Conservation (phyloP, 345 rosid species). For the Nephelium lappaceum region DNA sequence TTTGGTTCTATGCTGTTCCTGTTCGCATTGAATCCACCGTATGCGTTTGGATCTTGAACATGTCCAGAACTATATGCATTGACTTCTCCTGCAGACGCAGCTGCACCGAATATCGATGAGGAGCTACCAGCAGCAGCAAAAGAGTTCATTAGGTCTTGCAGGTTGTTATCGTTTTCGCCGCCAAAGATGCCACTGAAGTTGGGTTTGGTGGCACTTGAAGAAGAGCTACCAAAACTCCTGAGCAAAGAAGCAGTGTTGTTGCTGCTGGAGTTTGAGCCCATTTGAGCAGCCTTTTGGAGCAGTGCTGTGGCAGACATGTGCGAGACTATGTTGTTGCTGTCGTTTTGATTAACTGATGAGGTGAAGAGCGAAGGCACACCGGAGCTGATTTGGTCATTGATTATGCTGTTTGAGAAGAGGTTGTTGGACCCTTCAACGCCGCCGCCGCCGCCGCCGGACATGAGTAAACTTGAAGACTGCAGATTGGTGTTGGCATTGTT, state of each 20-base stretch:
- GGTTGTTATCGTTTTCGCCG: conserved; percentile 51
- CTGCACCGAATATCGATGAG: conserved; percentile 36
- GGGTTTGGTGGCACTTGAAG: conserved; percentile 26
- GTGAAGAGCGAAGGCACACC: conserved; percentile 56
- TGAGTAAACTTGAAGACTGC: conserved; percentile 39
- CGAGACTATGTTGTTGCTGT: conserved; percentile 40
- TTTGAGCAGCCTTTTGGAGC: conserved; percentile 82
- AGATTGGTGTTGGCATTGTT: conserved; percentile 36
- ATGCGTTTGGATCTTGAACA: conserved; percentile 17
- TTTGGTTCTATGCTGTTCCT: conserved; percentile 20
- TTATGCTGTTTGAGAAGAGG: conserved; percentile 45
- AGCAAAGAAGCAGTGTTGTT: conserved; percentile 52
- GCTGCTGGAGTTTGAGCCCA: conserved; percentile 64
- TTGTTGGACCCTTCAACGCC: conserved; percentile 34
- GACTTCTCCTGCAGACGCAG: conserved; percentile 18
- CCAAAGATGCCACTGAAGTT: conserved; percentile 40
- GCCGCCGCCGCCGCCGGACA: conserved; percentile 31
- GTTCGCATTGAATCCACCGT: conserved; percentile 17
- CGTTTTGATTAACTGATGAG: conserved; percentile 50
- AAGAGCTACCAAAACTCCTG: conserved; percentile 45
- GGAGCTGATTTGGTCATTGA: conserved; percentile 47
- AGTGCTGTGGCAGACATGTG: conserved; percentile 86
- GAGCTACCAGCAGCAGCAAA: conserved; percentile 42
- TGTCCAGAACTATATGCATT: conserved; percentile 2
- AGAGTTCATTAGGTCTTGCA: conserved; percentile 63